Evolutionary conservation across 1,284 basidiomycete genomes (phyloP), one percentile per base, ranked within the genome.

Genomic region (Farysia itapuensis): DNA sequence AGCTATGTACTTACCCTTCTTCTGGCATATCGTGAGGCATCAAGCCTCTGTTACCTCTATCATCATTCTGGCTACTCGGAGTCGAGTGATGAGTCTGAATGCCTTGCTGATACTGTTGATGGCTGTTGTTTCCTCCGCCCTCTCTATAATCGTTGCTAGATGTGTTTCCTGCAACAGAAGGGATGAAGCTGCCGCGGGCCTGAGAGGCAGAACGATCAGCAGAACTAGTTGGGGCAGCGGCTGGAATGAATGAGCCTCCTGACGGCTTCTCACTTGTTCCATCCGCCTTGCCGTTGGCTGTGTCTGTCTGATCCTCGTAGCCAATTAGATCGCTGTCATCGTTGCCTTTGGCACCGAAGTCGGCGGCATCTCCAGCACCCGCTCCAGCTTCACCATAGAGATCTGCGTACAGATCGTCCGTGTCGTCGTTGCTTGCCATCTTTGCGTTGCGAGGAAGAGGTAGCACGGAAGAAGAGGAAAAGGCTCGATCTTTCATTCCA

Each of bases 1-100:
- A n/a, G n/a, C 26, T 28, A 11, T 28, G n/a, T 44, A 83, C 92
- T 91, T 84, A 95, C 93, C 92, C 92, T 88, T 95, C 92, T 74
- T 96, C 93, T 78, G 92, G 92, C 90, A 93, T 94, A 78, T 96
- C 92, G 39, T 88, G 90, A 12, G 91, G 90, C 43, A 88, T 83
- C 20, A 92, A 82, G 16, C 84, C 84, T 39, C 86, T 83, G 66
- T 50, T 37, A 14, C 16, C 35, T 5, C 9, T 23, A 7, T 11
- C 34, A 11, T 11, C 31, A 18, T 20, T 23, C 8, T 37, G 21
- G n/a, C 23, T 21, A 24, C 18, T 4, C 15, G 7, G 3, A 24
- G 15, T 26, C 35, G 9, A 15, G 3, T 26, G 35, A 14, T 36
- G 35, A 4, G 14, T 13, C 12, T 36, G 35, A n/a, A 23, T 19